Evolutionary conservation across 2,329 filamentous ascomycete species (phyloP).

Genomic region (Ceratocystis eucalypticola): DNA sequence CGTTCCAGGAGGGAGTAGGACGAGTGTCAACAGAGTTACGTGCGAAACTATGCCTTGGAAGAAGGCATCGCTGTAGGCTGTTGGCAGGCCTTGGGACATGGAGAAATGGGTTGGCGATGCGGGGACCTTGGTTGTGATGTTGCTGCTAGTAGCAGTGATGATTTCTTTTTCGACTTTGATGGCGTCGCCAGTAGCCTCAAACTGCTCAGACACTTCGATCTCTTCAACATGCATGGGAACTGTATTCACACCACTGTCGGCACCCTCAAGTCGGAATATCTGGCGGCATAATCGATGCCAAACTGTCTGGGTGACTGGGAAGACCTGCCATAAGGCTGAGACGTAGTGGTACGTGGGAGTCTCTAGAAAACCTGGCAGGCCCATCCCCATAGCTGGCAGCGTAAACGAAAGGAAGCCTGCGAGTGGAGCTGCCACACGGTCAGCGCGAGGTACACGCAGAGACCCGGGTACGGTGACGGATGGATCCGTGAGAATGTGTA

Average conservation of each 20-base stretch:
- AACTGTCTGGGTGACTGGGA: neutral
- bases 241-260: neutral
- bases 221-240: neutral
- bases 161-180: neutral
- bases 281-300: neutral
- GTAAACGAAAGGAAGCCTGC: constrained; percentile 8
- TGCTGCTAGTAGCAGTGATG: neutral
- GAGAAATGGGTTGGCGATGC: neutral
- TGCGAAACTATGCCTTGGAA: neutral
- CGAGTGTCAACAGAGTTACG: neutral
- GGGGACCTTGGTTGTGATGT: neutral
- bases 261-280: neutral
- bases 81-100: neutral
- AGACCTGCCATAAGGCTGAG: constrained; percentile 16
- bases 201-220: neutral
- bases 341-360: constrained; percentile 2
- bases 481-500: constrained; percentile 7
- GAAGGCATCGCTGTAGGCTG: constrained; percentile 2
- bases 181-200: neutral
- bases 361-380: neutral
- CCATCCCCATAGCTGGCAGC: constrained; percentile 4
- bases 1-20: neutral
- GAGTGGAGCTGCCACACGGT: neutral
- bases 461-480: neutral
- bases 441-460: neutral